These are phyloP conservation scores for Venustampulla echinocandica DNA, from an alignment of 495 filamentous ascomycete genomes.

Conservation along the genomic window DNA sequence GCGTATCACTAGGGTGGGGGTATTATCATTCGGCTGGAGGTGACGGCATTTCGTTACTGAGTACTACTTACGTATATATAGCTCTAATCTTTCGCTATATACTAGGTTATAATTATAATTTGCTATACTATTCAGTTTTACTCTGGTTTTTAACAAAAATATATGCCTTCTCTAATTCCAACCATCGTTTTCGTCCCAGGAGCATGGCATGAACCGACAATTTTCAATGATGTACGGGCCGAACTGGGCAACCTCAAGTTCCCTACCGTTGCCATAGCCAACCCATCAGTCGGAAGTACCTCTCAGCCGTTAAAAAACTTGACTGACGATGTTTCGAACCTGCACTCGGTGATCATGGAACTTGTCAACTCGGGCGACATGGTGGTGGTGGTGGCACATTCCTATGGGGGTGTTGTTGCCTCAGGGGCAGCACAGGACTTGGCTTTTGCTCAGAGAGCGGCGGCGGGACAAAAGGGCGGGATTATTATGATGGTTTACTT, in stretches of 20 bases:
- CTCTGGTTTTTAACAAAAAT: too few species aligned
- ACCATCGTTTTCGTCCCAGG: conserved; percentile 1
- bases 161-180: too few species aligned
- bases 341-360: neutral
- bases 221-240: neutral
- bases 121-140: too few species aligned
- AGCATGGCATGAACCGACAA: neutral
- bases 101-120: too few species aligned
- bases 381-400: conserved; percentile 6
- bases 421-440: conserved; percentile 3
- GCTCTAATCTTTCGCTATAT: too few species aligned
- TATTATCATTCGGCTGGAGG: too few species aligned
- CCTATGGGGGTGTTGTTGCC: conserved; percentile 9
- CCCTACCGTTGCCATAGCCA: neutral
- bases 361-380: neutral
- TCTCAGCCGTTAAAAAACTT: neutral
- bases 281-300: neutral
- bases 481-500: conserved; percentile 4
- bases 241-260: neutral
- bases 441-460: neutral
- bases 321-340: neutral
- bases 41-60: too few species aligned
- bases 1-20: too few species aligned
- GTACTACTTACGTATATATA: too few species aligned
- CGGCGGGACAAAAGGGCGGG: conserved; percentile 5